A percentile compares a stretch with the other conserved stretches of the same genome.
Evolutionary conservation across 805 yeast species (phyloP).

Genomic region (Schizosaccharomyces japonicus): DNA sequence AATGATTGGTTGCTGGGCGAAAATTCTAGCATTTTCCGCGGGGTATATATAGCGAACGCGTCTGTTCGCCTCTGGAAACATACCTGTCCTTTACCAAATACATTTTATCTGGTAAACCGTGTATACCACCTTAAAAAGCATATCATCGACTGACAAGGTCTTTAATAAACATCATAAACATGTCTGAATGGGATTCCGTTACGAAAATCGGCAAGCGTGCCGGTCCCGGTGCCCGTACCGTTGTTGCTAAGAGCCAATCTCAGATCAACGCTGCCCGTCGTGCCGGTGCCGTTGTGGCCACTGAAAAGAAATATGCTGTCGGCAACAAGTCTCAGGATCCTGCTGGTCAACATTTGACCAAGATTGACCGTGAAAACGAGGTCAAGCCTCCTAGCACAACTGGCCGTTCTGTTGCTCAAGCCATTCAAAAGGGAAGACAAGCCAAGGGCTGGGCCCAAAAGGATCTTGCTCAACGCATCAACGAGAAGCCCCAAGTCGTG

Average conservation of each 20-base stretch:
- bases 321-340: conserved; percentile 43
- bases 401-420: conserved; percentile 63
- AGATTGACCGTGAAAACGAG: conserved; percentile 78
- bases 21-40: too few species aligned
- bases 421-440: conserved; percentile 62
- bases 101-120: too few species aligned
- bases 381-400: conserved; percentile 80
- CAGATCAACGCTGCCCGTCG: conserved; percentile 87
- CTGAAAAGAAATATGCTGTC: conserved; percentile 73
- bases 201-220: conserved; percentile 78
- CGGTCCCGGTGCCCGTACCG: conserved; percentile 43
- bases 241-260: conserved; percentile 53
- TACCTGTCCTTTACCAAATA: too few species aligned
- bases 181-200: conserved; percentile 67
- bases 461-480: conserved; percentile 83
- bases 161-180: too few species aligned
- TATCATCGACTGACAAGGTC: too few species aligned
- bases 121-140: too few species aligned
- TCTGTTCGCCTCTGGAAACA: too few species aligned
- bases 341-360: conserved; percentile 88
- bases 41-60: too few species aligned
- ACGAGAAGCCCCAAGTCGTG: conserved; percentile 85
- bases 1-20: too few species aligned
- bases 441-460: conserved; percentile 81
- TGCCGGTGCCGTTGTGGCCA: conserved; percentile 65